Conservation (phyloP, 2,329 filamentous ascomycete species). For the Lecanicillium sp. region DNA sequence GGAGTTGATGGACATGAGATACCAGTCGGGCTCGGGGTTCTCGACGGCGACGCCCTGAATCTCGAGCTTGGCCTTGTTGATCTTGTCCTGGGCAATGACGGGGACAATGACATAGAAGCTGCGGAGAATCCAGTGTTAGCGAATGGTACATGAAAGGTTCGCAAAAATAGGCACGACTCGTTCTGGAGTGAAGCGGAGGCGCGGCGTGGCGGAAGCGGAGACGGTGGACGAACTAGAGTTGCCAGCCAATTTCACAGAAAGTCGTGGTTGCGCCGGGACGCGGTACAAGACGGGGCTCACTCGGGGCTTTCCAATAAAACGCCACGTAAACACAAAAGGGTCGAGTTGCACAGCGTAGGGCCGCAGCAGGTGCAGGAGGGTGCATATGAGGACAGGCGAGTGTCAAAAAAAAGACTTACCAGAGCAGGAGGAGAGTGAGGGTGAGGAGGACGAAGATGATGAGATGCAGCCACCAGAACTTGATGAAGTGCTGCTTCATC, state of each 20-base stretch:
- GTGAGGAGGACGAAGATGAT: constrained; percentile 40
- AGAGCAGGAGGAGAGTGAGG: constrained; percentile 47
- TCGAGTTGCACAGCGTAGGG: background rate
- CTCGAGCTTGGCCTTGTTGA: constrained; percentile 44
- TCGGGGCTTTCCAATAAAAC: too few species aligned
- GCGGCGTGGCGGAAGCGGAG: too few species aligned
- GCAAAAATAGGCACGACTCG: too few species aligned
- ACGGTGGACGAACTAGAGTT: too few species aligned
- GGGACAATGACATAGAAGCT: constrained; percentile 51
- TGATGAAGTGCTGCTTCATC: constrained; percentile 39
- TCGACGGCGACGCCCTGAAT: constrained; percentile 49
- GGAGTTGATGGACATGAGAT: constrained; percentile 48
- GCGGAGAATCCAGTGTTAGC: constrained; percentile 1
- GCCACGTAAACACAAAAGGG: too few species aligned
- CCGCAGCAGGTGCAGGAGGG: background rate
- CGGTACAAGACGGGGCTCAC: too few species aligned
- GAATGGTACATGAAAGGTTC: too few species aligned
- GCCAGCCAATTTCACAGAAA: too few species aligned
- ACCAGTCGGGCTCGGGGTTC: constrained; percentile 34
- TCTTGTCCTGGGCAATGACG: constrained; percentile 47
- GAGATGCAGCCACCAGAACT: constrained; percentile 56
- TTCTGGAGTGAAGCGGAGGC: too few species aligned
- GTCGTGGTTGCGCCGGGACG: too few species aligned
- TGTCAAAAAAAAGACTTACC: constrained; percentile 41
- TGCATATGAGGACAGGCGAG: background rate